Percentiles rank a stretch among this genome's conserved stretches.
Evolutionary conservation across 352 stramenopile species (phyloP).

Genomic region (Phytophthora megakarya): DNA sequence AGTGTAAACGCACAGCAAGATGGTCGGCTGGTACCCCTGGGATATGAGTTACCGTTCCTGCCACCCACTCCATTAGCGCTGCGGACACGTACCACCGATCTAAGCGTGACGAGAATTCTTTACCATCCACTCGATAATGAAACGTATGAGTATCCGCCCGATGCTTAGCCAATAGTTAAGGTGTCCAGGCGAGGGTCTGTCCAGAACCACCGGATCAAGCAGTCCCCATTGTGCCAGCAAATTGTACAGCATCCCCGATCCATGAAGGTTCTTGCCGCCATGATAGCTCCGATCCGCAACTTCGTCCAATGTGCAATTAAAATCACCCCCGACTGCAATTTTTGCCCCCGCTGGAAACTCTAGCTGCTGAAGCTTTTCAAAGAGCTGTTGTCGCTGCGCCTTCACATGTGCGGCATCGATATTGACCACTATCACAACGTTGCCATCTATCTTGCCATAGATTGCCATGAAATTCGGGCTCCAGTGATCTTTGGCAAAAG

Average conservation of each 20-base stretch:
- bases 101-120: background rate
- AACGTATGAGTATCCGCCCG: background rate
- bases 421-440: background rate
- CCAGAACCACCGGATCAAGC: background rate
- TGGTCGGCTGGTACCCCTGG: background rate
- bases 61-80: background rate
- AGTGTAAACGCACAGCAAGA: background rate
- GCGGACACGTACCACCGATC: background rate
- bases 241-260: background rate
- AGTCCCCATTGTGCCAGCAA: background rate
- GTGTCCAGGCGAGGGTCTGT: background rate
- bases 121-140: background rate
- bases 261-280: background rate
- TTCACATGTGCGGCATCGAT: background rate
- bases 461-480: background rate
- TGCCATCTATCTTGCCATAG: background rate
- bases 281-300: background rate
- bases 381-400: background rate
- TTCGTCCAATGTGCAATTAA: background rate
- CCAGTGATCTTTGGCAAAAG: background rate
- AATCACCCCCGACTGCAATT: background rate
- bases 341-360: background rate
- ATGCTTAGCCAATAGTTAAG: background rate
- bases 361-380: background rate
- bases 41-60: background rate